A percentile compares a stretch with the other conserved stretches of the same genome.
phyloP scores from a whole-genome alignment of 2,329 filamentous ascomycete species.

The Didymella sp. region DNA sequence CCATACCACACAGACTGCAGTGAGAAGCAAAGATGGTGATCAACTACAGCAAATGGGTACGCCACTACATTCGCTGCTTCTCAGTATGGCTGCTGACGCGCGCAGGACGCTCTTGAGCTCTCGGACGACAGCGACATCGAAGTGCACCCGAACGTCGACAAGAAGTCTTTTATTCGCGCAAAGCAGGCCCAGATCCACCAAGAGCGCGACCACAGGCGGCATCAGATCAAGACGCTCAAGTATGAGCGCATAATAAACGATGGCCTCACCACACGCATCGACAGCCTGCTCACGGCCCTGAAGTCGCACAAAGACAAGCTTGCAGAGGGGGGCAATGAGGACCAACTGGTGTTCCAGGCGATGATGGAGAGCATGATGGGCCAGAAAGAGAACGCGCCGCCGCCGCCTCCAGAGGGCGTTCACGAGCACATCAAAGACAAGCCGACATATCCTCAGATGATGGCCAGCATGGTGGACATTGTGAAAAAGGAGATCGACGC shows the following conservation, averaged over 20 bases:
- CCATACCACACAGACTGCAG: conserved; percentile 4
- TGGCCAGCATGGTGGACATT: conserved; percentile 93
- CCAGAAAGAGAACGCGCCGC: conserved; percentile 63
- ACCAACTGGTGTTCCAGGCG: conserved; percentile 84
- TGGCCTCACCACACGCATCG: conserved; percentile 84
- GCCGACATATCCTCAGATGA: conserved; percentile 94
- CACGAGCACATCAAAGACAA: conserved; percentile 76
- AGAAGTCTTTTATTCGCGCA: conserved; percentile 95
- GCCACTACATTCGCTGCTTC: conserved; percentile 26
- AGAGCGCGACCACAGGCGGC: conserved; percentile 82
- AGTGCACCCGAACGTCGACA: conserved; percentile 98
- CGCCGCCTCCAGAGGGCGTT: conserved; percentile 80
- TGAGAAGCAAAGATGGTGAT: conserved; percentile 58
- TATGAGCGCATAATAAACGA: conserved; percentile 95
- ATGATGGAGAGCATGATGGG: conserved; percentile 81
- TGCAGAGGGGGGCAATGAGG: conserved; percentile 58
- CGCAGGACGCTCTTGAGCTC: conserved; percentile 86
- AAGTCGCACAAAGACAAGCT: conserved; percentile 69
- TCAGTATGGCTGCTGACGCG: conserved; percentile 13
- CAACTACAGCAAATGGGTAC: conserved; percentile 76
- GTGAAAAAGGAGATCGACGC: conserved; percentile 87
- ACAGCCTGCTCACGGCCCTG: conserved; percentile 75
- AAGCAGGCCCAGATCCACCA: conserved; percentile 98
- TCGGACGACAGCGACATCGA: conserved; percentile 98
- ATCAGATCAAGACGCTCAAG: conserved; percentile 88